These are phyloP conservation scores for Kernera saxatilis DNA, from an alignment of 345 rosid genomes.

Conservation along the genomic window DNA sequence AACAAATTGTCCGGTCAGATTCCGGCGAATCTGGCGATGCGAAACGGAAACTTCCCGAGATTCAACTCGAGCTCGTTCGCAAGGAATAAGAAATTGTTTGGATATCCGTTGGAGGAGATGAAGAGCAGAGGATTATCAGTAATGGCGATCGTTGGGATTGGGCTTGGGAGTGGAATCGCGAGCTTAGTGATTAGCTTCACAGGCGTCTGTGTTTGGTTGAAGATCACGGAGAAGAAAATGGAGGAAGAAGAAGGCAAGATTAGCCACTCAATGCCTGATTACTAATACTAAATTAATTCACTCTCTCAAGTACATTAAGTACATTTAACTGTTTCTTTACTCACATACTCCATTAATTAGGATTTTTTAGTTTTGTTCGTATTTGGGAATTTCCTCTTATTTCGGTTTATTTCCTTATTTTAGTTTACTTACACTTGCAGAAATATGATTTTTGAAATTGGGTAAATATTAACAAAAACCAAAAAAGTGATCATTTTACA, in stretches of 20 bases:
- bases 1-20: conserved; percentile 70
- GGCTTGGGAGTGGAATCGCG: conserved; percentile 85
- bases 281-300: too few species aligned
- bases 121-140: conserved; percentile 64
- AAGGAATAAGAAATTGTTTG: conserved; percentile 78
- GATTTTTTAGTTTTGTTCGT: background rate
- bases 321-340: background rate
- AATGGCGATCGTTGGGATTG: conserved; percentile 89
- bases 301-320: too few species aligned
- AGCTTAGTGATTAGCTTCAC: conserved; percentile 85
- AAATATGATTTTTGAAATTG: background rate
- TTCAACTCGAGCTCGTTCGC: conserved; percentile 67
- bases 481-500: too few species aligned
- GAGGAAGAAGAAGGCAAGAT: conserved; percentile 69
- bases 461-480: background rate
- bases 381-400: background rate
- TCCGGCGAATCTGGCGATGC: conserved; percentile 55
- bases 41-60: conserved; percentile 56
- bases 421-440: background rate
- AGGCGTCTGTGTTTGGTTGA: conserved; percentile 88
- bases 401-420: background rate
- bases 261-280: conserved; percentile 72
- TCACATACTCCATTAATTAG: background rate
- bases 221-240: conserved; percentile 60
- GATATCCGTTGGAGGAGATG: conserved; percentile 75